Evolutionary conservation across 2,329 filamentous ascomycete genomes (phyloP), one percentile per base, ranked within the genome.

Genomic region (Aspergillus neoniger): DNA sequence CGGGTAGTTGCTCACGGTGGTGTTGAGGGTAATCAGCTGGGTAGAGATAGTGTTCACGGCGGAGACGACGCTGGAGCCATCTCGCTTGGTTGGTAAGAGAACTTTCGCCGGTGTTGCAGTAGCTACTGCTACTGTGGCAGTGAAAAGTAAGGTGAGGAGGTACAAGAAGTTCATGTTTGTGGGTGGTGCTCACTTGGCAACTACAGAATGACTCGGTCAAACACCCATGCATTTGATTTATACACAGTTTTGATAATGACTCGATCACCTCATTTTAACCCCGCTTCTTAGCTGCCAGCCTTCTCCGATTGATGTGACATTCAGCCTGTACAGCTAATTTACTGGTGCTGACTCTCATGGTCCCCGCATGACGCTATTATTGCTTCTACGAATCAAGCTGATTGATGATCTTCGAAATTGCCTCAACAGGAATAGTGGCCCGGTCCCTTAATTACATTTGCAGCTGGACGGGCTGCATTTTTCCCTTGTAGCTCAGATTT

Each of bases 1-100:
- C 2, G 30, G 14, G 59, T 67, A 69, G 53, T 28, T 19, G 28
- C 57, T 65, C 4, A 69, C 62, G 12, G 61, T 67, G 23, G 28
- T 25, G 47, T 65, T 66, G 14, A 69, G 64, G 41, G 59, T 58
- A n/a, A 44, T 38, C 38, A 67, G 59, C 21, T 62, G 51, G 23
- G 51, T 38, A 19, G 64, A 44, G 43, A 69, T 56, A 12, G 17
- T 50, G 25, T 49, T 52, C 8, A 69, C 60, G 7, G 65, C 65
- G 8, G 39, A 25, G 28, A 65, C 57, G 12, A 69, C 65, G 38
- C 59, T 47, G 36, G 62, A 17, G 25, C 54, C 64, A 36, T 66
- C 64, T 39, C 65, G 65, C 41, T 63, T 65, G 44, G 32, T 12
- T 17, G 60, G 23, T 2, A 43, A 5, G 12, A 14, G 41, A 10